Conservation (phyloP, 2,329 filamentous ascomycete genomes). For the Fusarium sterilihyphosum region DNA sequence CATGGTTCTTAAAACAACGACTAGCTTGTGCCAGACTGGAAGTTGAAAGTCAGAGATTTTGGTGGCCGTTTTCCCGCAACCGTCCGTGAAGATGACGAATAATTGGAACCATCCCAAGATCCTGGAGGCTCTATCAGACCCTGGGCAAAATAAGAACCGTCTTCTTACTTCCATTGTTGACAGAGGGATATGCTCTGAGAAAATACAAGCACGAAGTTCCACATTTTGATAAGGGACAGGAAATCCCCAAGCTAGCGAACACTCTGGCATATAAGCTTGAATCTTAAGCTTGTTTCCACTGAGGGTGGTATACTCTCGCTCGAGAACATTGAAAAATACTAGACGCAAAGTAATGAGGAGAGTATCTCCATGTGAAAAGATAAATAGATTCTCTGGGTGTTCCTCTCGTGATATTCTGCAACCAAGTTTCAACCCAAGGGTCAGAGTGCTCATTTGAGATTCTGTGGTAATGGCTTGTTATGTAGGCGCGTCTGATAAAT, state of each 20-base stretch:
- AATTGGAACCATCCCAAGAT: not conserved
- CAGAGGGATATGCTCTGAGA: fast-evolving
- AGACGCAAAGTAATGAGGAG: fast-evolving
- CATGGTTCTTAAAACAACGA: not conserved
- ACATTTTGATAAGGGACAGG: fast-evolving
- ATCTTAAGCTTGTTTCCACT: not conserved
- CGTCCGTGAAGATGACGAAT: not conserved
- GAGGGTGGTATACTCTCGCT: fast-evolving
- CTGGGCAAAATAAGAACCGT: fast-evolving
- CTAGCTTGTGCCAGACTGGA: fast-evolving
- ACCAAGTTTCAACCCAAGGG: not conserved
- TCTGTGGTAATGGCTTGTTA: not conserved
- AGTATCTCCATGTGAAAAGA: not conserved
- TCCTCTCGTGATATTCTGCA: not conserved
- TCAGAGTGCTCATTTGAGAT: fast-evolving
- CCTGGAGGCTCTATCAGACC: too few species aligned
- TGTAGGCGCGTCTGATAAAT: not conserved
- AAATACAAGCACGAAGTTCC: not conserved
- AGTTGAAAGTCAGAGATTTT: fast-evolving
- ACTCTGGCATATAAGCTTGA: not conserved
- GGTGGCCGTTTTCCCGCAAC: not conserved
- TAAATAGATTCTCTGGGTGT: not conserved
- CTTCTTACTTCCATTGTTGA: too few species aligned
- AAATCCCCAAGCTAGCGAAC: not conserved
- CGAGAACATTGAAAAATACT: not conserved